A percentile compares a stretch with the other conserved stretches of the same genome.
Conservation (phyloP, 2,329 filamentous ascomycete species). For the Alternaria conjuncta region DNA sequence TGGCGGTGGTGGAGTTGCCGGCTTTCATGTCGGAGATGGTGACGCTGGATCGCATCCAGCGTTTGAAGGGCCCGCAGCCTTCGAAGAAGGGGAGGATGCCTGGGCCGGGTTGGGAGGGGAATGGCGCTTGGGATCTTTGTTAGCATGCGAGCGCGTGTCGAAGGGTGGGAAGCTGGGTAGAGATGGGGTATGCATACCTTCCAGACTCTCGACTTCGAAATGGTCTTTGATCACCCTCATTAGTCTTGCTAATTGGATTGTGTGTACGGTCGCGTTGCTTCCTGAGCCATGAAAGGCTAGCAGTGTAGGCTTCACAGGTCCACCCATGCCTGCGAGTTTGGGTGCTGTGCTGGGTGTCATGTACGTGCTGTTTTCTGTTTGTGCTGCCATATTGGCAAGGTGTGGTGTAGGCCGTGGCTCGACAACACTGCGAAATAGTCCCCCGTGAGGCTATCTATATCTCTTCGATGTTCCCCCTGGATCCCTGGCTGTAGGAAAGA, state of each 20-base stretch:
- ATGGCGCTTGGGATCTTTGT: conserved; percentile 30
- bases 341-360: not conserved
- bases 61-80: conserved; percentile 45
- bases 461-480: not conserved
- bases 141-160: not conserved
- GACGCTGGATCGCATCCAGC: conserved; percentile 35
- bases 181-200: conserved; percentile 24
- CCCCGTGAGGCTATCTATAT: not conserved
- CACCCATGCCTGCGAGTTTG: not conserved
- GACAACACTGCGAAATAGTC: rapidly evolving
- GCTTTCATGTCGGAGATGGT: conserved; percentile 22
- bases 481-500: not conserved
- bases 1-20: conserved; percentile 13
- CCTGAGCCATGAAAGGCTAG: conserved; percentile 48
- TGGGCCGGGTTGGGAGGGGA: conserved; percentile 42
- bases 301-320: conserved; percentile 36
- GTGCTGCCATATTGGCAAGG: not conserved
- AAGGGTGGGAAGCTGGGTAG: not conserved
- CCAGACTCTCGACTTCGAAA: conserved; percentile 34
- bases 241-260: conserved; percentile 42
- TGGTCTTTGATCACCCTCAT: conserved; percentile 27
- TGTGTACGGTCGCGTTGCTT: conserved; percentile 41
- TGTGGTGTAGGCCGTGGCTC: not conserved
- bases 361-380: not conserved
- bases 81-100: conserved; percentile 49